Conservation (phyloP, 805 yeast genomes). For the Wickerhamiella alocasiicola region DNA sequence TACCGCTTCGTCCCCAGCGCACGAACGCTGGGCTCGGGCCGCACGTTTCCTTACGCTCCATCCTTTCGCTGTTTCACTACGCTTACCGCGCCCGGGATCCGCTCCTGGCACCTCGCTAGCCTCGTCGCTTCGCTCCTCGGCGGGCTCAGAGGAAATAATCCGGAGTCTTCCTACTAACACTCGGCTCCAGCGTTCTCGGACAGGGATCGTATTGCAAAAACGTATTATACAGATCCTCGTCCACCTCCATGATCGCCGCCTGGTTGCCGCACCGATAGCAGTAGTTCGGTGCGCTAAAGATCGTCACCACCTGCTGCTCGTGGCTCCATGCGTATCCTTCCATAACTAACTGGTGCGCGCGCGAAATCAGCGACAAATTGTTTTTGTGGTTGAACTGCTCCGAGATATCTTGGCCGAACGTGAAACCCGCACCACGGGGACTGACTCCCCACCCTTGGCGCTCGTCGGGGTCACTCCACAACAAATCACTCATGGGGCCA, state of each 20-base stretch:
- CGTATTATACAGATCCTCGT: conserved; percentile 71
- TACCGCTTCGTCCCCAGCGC: too few species aligned
- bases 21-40: too few species aligned
- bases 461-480: conserved; percentile 97
- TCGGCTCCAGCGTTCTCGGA: conserved; percentile 95
- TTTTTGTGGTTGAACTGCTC: conserved; percentile 94
- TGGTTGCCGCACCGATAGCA: conserved; percentile 97
- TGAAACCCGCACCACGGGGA: conserved; percentile 98
- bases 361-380: conserved; percentile 72
- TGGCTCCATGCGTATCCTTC: conserved; percentile 95
- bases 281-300: conserved; percentile 90
- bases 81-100: too few species aligned
- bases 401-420: conserved; percentile 92
- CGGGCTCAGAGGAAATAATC: conserved; percentile 75
- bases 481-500: conserved; percentile 94
- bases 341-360: conserved; percentile 97
- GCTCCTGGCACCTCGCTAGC: too few species aligned
- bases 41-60: too few species aligned
- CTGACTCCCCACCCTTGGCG: conserved; percentile 97
- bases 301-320: conserved; percentile 86
- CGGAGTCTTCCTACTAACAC: conserved; percentile 37
- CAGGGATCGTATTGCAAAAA: conserved; percentile 93
- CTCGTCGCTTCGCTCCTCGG: too few species aligned
- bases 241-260: conserved; percentile 97
- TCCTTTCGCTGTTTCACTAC: too few species aligned